Evolutionary conservation across 2,329 filamentous ascomycete genomes (phyloP).

Genomic region (Penicillium sp.): DNA sequence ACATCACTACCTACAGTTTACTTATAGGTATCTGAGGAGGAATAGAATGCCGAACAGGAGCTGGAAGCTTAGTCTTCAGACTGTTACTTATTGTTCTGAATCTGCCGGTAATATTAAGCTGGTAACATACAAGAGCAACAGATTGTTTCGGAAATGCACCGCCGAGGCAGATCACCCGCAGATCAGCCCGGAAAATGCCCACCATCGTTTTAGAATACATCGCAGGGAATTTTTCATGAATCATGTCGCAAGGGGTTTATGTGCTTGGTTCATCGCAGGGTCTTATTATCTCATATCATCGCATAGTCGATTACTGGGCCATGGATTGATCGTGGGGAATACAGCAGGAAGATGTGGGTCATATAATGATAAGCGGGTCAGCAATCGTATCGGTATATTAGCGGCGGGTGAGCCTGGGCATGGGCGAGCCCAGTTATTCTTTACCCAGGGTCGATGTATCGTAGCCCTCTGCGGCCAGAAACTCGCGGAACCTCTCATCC

Average conservation of each 20-base stretch:
- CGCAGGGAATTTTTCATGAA: not conserved
- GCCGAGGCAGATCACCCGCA: constrained; percentile 14
- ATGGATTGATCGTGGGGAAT: not conserved
- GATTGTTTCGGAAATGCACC: constrained; percentile 6
- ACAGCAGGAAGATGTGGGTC: not conserved
- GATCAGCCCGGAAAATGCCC: constrained; percentile 13
- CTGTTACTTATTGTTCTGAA: not conserved
- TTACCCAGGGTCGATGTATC: constrained; percentile 63
- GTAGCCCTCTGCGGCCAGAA: constrained; percentile 71
- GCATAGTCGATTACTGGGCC: not conserved
- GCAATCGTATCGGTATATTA: not conserved
- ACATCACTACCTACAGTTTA: not conserved
- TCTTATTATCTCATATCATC: not conserved
- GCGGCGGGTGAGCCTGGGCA: not conserved
- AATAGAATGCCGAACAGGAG: not conserved
- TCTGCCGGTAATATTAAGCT: not conserved
- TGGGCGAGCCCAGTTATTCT: not conserved
- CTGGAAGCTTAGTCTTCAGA: not conserved
- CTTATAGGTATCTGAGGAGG: not conserved
- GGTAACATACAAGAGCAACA: constrained; percentile 5
- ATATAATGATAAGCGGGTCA: not conserved
- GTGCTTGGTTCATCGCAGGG: constrained; percentile 4
- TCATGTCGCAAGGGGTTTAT: constrained; percentile 12
- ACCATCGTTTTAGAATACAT: not conserved
- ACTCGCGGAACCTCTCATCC: constrained; percentile 72